Evolutionary conservation across 2,329 filamentous ascomycete species (phyloP).

Genomic region (Bipolaris gigantea): DNA sequence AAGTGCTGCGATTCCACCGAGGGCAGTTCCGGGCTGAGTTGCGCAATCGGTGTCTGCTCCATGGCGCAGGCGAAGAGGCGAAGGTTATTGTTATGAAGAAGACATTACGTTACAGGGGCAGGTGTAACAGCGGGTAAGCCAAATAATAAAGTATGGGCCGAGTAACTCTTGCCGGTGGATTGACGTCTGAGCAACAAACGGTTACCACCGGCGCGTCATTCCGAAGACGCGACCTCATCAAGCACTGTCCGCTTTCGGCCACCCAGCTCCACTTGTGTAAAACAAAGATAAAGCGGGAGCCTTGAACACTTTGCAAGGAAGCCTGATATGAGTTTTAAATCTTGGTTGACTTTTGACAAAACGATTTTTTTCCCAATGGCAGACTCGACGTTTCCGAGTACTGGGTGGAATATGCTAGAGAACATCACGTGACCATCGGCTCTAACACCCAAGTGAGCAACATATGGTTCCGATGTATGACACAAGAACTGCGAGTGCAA

Average conservation of each 20-base stretch:
- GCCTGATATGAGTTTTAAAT: rapidly evolving
- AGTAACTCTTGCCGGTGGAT: not conserved
- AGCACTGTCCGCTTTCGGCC: not conserved
- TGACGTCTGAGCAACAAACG: slow-evolving; percentile 8
- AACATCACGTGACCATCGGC: no score
- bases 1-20: slow-evolving; percentile 49
- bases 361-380: no score
- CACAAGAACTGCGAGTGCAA: no score
- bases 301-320: no score
- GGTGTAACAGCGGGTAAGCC: not conserved
- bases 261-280: not conserved
- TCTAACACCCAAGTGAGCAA: no score
- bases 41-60: slow-evolving; percentile 37
- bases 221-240: slow-evolving; percentile 8
- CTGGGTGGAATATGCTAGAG: no score
- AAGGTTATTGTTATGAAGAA: slow-evolving; percentile 8
- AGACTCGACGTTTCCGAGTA: no score
- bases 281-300: no score
- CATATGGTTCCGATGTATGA: no score
- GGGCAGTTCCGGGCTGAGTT: slow-evolving; percentile 37
- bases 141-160: not conserved
- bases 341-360: no score
- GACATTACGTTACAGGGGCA: slow-evolving; percentile 3
- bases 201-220: slow-evolving; percentile 11
- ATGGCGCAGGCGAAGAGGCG: slow-evolving; percentile 22